These are phyloP conservation scores for Pythium periplocum DNA, from an alignment of 352 stramenopile genomes.

Conservation along the genomic window DNA sequence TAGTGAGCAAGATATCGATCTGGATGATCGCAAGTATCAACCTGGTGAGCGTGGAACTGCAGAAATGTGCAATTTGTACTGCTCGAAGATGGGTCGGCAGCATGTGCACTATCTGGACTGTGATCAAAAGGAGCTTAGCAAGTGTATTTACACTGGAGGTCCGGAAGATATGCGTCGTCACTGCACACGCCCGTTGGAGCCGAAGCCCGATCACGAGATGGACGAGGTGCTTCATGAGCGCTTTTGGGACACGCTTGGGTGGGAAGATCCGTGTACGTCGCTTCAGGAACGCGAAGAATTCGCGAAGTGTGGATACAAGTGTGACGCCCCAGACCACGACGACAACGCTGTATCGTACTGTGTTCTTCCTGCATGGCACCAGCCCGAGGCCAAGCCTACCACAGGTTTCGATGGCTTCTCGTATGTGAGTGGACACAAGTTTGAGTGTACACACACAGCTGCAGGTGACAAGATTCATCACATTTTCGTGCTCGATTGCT, in stretches of 20 bases:
- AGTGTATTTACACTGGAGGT: conserved; percentile 48
- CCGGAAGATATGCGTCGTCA: conserved; percentile 57
- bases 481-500: conserved; percentile 77
- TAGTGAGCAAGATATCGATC: conserved; percentile 50
- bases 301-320: conserved; percentile 66
- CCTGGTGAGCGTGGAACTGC: conserved; percentile 56
- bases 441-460: conserved; percentile 61
- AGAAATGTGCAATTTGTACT: conserved; percentile 82
- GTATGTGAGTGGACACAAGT: conserved; percentile 64
- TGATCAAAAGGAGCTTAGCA: conserved; percentile 24
- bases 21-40: conserved; percentile 69
- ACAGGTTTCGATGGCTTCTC: conserved; percentile 36
- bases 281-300: conserved; percentile 55
- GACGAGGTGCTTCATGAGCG: conserved; percentile 74
- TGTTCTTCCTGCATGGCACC: conserved; percentile 64
- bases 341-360: conserved; percentile 47
- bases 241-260: conserved; percentile 73
- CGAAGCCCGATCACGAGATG: conserved; percentile 39
- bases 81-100: conserved; percentile 67
- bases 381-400: conserved; percentile 17
- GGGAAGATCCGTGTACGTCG: conserved; percentile 65
- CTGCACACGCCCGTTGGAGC: conserved; percentile 46
- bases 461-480: conserved; percentile 58
- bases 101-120: conserved; percentile 77
- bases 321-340: conserved; percentile 59